A percentile compares a stretch with the other conserved stretches of the same genome.
These are phyloP conservation scores for Boletus subcaerulescens DNA, from an alignment of 768 basidiomycete species.

Conservation along the genomic window DNA sequence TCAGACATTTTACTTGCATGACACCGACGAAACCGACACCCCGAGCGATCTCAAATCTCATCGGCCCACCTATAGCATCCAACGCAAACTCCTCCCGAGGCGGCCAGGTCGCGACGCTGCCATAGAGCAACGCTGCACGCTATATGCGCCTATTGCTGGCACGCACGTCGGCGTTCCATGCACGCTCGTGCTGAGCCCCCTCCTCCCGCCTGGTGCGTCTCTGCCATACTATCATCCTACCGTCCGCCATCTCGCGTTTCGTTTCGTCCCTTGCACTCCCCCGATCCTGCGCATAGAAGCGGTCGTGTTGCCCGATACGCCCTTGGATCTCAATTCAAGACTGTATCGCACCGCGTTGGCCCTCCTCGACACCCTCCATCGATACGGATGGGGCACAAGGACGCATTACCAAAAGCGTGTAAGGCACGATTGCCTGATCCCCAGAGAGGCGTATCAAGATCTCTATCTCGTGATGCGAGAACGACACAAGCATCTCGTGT, in stretches of 20 bases:
- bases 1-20: constrained; percentile 14
- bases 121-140: constrained; percentile 74
- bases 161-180: constrained; percentile 28
- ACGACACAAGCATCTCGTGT: constrained; percentile 71
- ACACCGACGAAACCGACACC: constrained; percentile 30
- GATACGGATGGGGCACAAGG: constrained; percentile 85
- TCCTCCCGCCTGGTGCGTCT: constrained; percentile 39
- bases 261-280: constrained; percentile 46
- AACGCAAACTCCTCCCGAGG: constrained; percentile 70
- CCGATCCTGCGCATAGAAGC: constrained; percentile 24
- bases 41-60: constrained; percentile 34
- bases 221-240: constrained; percentile 92
- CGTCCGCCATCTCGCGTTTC: constrained; percentile 77
- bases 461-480: constrained; percentile 86
- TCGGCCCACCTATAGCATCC: constrained; percentile 49
- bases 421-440: constrained; percentile 74
- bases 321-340: constrained; percentile 54
- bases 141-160: constrained; percentile 44
- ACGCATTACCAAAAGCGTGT: constrained; percentile 87
- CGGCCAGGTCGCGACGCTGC: constrained; percentile 71
- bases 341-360: constrained; percentile 79
- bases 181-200: constrained; percentile 58
- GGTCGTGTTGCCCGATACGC: constrained; percentile 40
- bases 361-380: constrained; percentile 77
- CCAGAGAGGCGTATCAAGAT: constrained; percentile 82